Conservation (phyloP, 1,139 yeast species). For the Nakaseomyces nivariensis region DNA sequence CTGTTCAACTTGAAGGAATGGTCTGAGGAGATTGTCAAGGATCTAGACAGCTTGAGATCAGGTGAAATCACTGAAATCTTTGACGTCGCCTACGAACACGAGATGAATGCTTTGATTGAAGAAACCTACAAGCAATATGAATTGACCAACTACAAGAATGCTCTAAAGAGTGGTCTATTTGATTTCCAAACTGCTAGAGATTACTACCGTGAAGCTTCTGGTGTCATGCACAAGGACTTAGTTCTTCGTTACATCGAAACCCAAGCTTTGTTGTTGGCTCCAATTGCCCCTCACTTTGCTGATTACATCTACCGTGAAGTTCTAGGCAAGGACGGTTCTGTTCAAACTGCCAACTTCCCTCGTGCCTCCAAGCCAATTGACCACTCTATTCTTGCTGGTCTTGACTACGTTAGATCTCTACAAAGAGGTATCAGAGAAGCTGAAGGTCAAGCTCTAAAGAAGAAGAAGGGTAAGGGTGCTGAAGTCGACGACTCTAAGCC, state of each 20-base stretch:
- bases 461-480: conserved; percentile 78
- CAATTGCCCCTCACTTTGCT: conserved; percentile 93
- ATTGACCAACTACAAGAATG: conserved; percentile 73
- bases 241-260: conserved; percentile 72
- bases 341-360: conserved; percentile 77
- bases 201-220: conserved; percentile 77
- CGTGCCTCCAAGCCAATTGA: conserved; percentile 57
- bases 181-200: conserved; percentile 95
- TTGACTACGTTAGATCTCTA: conserved; percentile 66
- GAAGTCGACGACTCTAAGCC: conserved; percentile 68
- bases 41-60: conserved; percentile 49
- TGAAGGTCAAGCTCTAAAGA: conserved; percentile 80
- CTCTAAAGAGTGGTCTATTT: conserved; percentile 81
- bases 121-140: conserved; percentile 61
- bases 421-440: conserved; percentile 85
- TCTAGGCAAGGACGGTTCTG: conserved; percentile 48
- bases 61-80: conserved; percentile 63
- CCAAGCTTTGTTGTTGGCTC: conserved; percentile 78
- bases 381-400: conserved; percentile 50
- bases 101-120: conserved; percentile 75
- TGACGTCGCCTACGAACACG: conserved; percentile 86
- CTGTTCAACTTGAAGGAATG: conserved; percentile 88
- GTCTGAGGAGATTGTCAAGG: conserved; percentile 66
- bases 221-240: conserved; percentile 73
- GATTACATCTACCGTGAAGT: conserved; percentile 83